These are phyloP conservation scores for Earliella scabrosa DNA, from an alignment of 1,284 basidiomycete genomes.

Conservation along the genomic window DNA sequence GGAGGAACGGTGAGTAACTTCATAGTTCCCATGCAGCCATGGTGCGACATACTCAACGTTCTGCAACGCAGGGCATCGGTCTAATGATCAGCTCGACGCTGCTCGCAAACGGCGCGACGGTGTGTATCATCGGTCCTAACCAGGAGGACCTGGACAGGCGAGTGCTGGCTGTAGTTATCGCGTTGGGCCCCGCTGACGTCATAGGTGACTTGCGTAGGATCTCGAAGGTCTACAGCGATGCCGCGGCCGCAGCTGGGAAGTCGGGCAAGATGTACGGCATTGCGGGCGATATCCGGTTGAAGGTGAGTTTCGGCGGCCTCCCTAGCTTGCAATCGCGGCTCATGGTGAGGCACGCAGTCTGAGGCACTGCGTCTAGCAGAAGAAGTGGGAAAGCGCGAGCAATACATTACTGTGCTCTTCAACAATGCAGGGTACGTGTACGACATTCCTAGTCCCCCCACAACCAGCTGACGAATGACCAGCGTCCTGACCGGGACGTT, in stretches of 20 bases:
- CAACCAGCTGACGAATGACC: neutral
- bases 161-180: no score
- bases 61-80: no score
- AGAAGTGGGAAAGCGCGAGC: slow-evolving; percentile 43
- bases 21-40: no score
- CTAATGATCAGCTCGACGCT: no score
- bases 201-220: no score
- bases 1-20: neutral
- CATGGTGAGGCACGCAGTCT: slow-evolving; percentile 33
- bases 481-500: slow-evolving; percentile 28
- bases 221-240: neutral
- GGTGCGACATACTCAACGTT: no score
- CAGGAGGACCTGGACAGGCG: no score
- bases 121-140: no score
- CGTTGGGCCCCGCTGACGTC: no score
- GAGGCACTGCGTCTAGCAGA: slow-evolving; percentile 51
- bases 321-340: no score
- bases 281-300: slow-evolving; percentile 49
- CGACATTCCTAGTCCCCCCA: neutral
- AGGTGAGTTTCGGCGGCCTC: no score
- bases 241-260: slow-evolving; percentile 9
- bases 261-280: slow-evolving; percentile 47
- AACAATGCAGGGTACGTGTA: slow-evolving; percentile 42
- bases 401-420: slow-evolving; percentile 49
- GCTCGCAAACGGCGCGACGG: no score